phyloP scores from a whole-genome alignment of 345 rosid species.

The Moringa oleifera region DNA sequence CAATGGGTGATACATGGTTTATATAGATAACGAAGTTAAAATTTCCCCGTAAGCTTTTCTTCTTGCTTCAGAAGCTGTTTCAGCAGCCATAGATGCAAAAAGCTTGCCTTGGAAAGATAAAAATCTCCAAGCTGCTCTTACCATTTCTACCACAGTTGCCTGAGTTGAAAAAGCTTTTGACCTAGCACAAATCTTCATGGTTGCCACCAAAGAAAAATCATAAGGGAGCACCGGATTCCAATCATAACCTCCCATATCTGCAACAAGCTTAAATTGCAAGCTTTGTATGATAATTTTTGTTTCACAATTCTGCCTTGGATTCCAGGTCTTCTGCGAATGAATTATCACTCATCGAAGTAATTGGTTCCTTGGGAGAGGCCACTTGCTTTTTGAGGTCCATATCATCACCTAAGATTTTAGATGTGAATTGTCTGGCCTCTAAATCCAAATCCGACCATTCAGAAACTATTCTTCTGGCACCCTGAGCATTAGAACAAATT shows the following conservation, averaged over 20 bases:
- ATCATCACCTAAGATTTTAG: constrained; percentile 73
- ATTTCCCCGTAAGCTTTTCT: no score
- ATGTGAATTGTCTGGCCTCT: constrained; percentile 72
- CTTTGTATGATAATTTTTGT: no score
- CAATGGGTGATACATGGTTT: no score
- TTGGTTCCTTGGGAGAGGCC: constrained; percentile 20
- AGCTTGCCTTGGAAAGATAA: no score
- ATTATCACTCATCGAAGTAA: constrained; percentile 15
- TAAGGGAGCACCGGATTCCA: not conserved
- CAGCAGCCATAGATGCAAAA: no score
- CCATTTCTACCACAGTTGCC: no score
- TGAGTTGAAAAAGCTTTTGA: no score
- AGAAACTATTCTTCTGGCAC: constrained; percentile 79
- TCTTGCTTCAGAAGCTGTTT: no score
- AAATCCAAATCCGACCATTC: constrained; percentile 82
- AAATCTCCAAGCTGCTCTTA: no score
- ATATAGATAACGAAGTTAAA: no score
- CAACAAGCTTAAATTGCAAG: not conserved
- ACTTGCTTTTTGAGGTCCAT: constrained; percentile 39
- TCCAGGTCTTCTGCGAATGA: constrained; percentile 43
- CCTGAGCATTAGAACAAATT: constrained; percentile 35
- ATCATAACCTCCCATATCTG: not conserved
- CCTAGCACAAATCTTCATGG: no score
- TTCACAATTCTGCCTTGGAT: constrained; percentile 70
- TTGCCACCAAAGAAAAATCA: no score